Evolutionary conservation across 768 basidiomycete genomes (phyloP), one percentile per base, ranked within the genome.

Genomic region (Hirschioporus abietinus): DNA sequence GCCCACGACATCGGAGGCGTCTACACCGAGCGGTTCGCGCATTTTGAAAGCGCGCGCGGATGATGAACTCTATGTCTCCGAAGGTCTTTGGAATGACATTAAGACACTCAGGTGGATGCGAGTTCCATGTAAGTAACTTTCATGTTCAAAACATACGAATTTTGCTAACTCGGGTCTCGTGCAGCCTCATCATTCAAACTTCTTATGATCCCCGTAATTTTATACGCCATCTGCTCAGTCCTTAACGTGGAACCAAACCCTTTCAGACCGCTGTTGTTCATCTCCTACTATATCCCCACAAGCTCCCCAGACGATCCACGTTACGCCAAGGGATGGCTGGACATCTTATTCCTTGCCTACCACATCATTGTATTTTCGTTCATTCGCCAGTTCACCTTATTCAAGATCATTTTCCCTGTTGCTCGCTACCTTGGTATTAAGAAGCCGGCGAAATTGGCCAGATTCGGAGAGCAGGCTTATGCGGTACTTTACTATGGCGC

Each of bases 391-490:
- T 72, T 81, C 59, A 74, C 94, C 75, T 86, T 89, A 20, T 70
- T 91, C 72, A 85, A 84, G 65, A 36, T 93, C 9, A 86, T 88
- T 59, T 79, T 80, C 25, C 92, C 91, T 1, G 69, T 95, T 42
- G 95, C 90, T 0, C 83, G 80, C 35, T 81, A 82, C 67, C 87
- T 89, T 66, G 91, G 95, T 1, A 84, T 99, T 62, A 84, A 79
- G 72, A 86, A 82, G 68, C 76, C 78, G 66, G 74, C 74, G 24
- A 97, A 96, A 76, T 75, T 95, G 17, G 86, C 88, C 65, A 81
- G 96, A 35, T 98, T 98, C 72, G 92, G 88, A 24, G 96, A 99
- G 78, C 96, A 96, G 74, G 88, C 86, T 0, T 97, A 99, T 75
- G 92, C 95, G 0, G 63, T 92, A 60, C 69, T 92, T 17, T 99